Evolutionary conservation across 2,329 filamentous ascomycete species (phyloP).

Genomic region (Ophiostoma sp.): DNA sequence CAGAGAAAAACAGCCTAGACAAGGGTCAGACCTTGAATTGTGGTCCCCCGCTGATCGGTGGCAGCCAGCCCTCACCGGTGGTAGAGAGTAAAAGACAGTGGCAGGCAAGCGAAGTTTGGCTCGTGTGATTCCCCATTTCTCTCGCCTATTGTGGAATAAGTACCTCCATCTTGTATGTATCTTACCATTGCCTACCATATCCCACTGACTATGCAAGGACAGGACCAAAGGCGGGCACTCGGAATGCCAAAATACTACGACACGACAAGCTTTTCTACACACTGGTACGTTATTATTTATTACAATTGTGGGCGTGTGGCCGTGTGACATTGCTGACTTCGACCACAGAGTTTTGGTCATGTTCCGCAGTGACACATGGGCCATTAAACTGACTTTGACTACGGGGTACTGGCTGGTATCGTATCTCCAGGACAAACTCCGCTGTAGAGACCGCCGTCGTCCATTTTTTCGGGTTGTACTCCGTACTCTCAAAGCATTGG

Average conservation of each 20-base stretch:
- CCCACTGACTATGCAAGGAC: no score
- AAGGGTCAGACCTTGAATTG: conserved; percentile 3
- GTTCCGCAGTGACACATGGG: no score
- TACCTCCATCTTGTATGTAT: neutral
- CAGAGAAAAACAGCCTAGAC: neutral
- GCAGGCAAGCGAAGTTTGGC: neutral
- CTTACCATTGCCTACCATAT: no score
- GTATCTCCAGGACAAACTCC: no score
- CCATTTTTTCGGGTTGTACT: neutral
- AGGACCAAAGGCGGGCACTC: neutral
- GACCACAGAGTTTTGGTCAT: no score
- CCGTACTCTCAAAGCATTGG: neutral
- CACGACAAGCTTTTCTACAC: neutral
- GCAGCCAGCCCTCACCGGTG: neutral
- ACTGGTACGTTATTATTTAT: no score
- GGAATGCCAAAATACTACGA: neutral
- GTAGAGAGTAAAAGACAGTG: neutral
- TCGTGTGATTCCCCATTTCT: neutral
- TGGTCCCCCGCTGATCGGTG: neutral
- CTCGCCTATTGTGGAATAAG: neutral
- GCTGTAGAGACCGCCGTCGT: neutral
- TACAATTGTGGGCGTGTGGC: no score
- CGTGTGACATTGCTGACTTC: no score
- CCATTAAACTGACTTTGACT: no score
- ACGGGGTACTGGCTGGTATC: no score